These are phyloP conservation scores for Eucalyptus tenuipes DNA, from an alignment of 345 rosid species.

Conservation along the genomic window DNA sequence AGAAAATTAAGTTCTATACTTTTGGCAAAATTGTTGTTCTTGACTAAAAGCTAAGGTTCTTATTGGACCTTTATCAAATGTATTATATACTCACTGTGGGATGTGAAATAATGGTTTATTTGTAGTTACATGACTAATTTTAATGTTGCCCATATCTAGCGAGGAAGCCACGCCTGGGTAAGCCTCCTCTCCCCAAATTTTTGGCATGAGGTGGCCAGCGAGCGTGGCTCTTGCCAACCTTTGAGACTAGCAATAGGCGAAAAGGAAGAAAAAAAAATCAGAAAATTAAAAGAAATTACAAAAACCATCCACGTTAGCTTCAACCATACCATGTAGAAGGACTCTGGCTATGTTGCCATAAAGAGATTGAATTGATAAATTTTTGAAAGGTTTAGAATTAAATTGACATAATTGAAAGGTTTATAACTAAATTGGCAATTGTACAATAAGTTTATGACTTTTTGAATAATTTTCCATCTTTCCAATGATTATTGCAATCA, in stretches of 20 bases:
- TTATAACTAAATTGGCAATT: background rate
- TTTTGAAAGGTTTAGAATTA: fast-evolving
- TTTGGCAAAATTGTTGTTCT: background rate
- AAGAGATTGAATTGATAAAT: background rate
- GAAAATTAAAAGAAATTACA: background rate
- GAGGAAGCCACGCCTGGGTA: background rate
- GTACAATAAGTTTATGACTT: background rate
- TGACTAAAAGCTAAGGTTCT: background rate
- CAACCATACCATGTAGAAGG: fast-evolving
- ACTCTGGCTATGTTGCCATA: fast-evolving
- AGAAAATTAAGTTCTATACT: background rate
- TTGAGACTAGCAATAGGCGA: background rate
- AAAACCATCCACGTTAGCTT: background rate
- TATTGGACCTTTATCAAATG: background rate
- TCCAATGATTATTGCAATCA: background rate
- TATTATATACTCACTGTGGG: background rate
- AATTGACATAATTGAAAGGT: background rate
- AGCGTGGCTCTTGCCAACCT: background rate
- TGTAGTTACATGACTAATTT: background rate
- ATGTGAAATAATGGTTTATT: background rate
- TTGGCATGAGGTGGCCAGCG: background rate
- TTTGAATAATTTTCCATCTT: background rate
- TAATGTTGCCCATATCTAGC: fast-evolving
- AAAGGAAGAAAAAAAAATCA: background rate
- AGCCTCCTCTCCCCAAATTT: background rate